Evolutionary conservation across 768 basidiomycete species (phyloP).

Genomic region (Amyloporia xantha): DNA sequence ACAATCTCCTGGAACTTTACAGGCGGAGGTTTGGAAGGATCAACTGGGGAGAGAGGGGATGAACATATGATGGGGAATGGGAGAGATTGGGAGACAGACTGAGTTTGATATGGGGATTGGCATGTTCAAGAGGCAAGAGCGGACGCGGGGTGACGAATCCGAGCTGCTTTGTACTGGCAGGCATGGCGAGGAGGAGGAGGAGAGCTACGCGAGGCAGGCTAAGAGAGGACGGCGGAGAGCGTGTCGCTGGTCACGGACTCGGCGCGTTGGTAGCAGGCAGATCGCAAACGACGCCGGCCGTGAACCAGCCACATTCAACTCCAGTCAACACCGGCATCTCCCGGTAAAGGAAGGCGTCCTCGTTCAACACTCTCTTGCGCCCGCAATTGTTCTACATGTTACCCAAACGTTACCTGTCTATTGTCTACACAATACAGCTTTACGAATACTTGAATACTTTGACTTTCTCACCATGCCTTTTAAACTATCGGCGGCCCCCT

Average conservation of each 20-base stretch:
- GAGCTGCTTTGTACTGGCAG: slow-evolving; percentile 10
- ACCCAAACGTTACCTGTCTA: not conserved
- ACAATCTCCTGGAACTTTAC: slow-evolving; percentile 92
- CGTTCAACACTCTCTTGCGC: not conserved
- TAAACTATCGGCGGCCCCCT: not conserved
- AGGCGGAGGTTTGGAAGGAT: slow-evolving; percentile 45
- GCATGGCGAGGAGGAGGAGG: slow-evolving; percentile 14
- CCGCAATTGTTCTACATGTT: not conserved
- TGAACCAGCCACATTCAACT: slow-evolving; percentile 10
- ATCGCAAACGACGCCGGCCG: not conserved
- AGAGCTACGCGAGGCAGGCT: no score
- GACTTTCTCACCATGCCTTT: not conserved
- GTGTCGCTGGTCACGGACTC: slow-evolving; percentile 9
- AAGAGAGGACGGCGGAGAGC: slow-evolving; percentile 7
- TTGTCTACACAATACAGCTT: not conserved
- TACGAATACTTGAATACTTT: not conserved
- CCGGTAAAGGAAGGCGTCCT: slow-evolving; percentile 4
- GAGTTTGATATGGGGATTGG: slow-evolving; percentile 21
- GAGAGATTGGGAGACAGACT: slow-evolving; percentile 18
- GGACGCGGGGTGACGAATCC: slow-evolving; percentile 11
- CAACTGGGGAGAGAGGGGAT: slow-evolving; percentile 24
- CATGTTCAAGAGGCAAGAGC: slow-evolving; percentile 14
- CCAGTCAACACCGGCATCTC: slow-evolving; percentile 7
- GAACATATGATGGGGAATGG: slow-evolving; percentile 20
- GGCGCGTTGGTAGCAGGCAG: slow-evolving; percentile 12